These are phyloP conservation scores for Saturnispora saitoi DNA, from an alignment of 805 yeast species.

Conservation along the genomic window DNA sequence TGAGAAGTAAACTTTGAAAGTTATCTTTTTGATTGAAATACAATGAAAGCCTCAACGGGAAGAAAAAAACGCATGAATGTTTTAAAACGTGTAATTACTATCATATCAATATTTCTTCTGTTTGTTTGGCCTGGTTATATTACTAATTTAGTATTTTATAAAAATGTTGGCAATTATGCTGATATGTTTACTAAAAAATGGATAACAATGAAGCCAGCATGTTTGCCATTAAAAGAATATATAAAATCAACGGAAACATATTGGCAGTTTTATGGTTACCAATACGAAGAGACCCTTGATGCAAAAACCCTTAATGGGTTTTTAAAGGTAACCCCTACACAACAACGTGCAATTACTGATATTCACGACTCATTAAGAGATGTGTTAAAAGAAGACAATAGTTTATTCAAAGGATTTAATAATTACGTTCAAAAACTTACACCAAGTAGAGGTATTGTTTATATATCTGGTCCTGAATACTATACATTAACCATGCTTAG, in stretches of 20 bases:
- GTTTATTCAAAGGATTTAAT: conserved; percentile 12
- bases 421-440: conserved; percentile 10
- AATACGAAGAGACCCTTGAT: conserved; percentile 17
- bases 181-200: conserved; percentile 3
- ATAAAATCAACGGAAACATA: conserved; percentile 15
- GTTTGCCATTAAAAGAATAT: conserved; percentile 23
- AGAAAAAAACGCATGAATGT: not conserved
- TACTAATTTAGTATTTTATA: conserved; percentile 2
- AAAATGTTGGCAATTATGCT: conserved; percentile 1
- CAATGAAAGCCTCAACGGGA: not conserved
- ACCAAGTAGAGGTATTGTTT: conserved; percentile 23
- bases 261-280: conserved; percentile 29
- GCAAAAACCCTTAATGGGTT: conserved; percentile 17
- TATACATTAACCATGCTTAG: conserved; percentile 27
- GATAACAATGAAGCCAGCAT: conserved; percentile 15
- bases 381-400: conserved; percentile 12
- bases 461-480: conserved; percentile 24
- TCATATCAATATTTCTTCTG: not conserved
- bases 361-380: conserved; percentile 18
- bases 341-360: conserved; percentile 19
- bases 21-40: not conserved
- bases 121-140: conserved; percentile 8
- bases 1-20: not conserved
- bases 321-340: conserved; percentile 18
- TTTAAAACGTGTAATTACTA: not conserved